Percentiles rank a stretch among this genome's conserved stretches.
phyloP scores from a whole-genome alignment of 2,329 filamentous ascomycete species.

The Pseudomassariella vexata region DNA sequence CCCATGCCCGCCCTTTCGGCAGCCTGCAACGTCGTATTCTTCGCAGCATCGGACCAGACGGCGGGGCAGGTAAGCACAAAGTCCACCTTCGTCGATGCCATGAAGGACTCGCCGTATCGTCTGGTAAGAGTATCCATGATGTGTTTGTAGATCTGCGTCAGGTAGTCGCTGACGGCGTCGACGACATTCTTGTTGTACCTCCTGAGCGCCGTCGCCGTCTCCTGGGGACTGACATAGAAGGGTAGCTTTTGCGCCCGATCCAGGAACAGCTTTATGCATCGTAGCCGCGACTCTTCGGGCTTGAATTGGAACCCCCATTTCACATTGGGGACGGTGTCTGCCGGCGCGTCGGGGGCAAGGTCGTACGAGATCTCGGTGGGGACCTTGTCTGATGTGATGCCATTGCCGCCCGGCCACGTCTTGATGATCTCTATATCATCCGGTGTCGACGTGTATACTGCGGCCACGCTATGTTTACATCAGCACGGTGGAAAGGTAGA shows the following conservation, averaged over 20 bases:
- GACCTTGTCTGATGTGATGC: slow-evolving; percentile 84
- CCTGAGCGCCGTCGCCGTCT: slow-evolving; percentile 71
- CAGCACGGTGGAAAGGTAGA: too few species aligned
- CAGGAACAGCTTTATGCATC: slow-evolving; percentile 80
- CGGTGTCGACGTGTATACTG: slow-evolving; percentile 68
- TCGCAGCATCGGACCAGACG: slow-evolving; percentile 81
- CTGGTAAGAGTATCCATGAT: slow-evolving; percentile 72
- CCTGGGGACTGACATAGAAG: slow-evolving; percentile 71
- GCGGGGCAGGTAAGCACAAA: slow-evolving; percentile 79
- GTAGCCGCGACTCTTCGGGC: slow-evolving; percentile 67
- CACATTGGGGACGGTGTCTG: slow-evolving; percentile 39
- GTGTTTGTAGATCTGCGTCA: slow-evolving; percentile 69
- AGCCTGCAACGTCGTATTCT: slow-evolving; percentile 73
- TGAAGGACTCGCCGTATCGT: slow-evolving; percentile 73
- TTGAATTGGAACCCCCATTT: slow-evolving; percentile 84
- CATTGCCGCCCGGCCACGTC: slow-evolving; percentile 77
- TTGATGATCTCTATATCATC: slow-evolving; percentile 82
- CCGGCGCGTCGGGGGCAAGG: slow-evolving; percentile 28
- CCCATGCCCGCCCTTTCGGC: slow-evolving; percentile 78
- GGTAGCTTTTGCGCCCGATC: slow-evolving; percentile 76
- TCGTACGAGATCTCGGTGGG: slow-evolving; percentile 71
- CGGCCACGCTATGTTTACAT: slow-evolving; percentile 67
- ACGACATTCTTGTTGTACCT: slow-evolving; percentile 71
- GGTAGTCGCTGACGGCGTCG: slow-evolving; percentile 74
- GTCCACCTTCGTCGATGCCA: slow-evolving; percentile 68